Conservation (phyloP, 2,329 filamentous ascomycete species). For the Cladosporium colombiae region DNA sequence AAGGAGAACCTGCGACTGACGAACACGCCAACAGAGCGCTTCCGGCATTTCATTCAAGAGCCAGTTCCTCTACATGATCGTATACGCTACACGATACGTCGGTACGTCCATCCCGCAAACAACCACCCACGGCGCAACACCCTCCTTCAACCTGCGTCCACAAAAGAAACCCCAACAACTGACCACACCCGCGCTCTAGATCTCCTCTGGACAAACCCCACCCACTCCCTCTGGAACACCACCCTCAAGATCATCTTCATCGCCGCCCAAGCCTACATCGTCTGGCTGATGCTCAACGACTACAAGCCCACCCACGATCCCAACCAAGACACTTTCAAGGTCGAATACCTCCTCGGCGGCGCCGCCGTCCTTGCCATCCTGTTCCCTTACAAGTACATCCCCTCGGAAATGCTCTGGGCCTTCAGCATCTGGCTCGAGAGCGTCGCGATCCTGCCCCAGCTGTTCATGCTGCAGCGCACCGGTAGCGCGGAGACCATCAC, state of each 20-base stretch:
- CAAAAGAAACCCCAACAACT: slow-evolving; percentile 16
- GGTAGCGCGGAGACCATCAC: slow-evolving; percentile 99
- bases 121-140: slow-evolving; percentile 1
- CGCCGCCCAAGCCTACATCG: slow-evolving; percentile 82
- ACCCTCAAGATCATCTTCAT: slow-evolving; percentile 97
- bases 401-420: slow-evolving; percentile 86
- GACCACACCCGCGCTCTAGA: slow-evolving; percentile 53
- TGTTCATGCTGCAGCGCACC: slow-evolving; percentile 97
- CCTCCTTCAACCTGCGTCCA: slow-evolving; percentile 24
- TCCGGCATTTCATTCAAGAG: slow-evolving; percentile 99
- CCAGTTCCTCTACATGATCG: slow-evolving; percentile 89
- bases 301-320: slow-evolving; percentile 98
- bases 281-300: slow-evolving; percentile 96
- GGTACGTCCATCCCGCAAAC: slow-evolving; percentile 29
- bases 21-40: slow-evolving; percentile 69
- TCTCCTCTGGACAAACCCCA: slow-evolving; percentile 76
- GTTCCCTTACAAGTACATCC: slow-evolving; percentile 80
- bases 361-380: slow-evolving; percentile 76
- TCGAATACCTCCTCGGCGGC: slow-evolving; percentile 86
- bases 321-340: slow-evolving; percentile 94
- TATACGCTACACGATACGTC: slow-evolving; percentile 92
- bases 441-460: slow-evolving; percentile 92
- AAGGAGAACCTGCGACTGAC: slow-evolving; percentile 3
- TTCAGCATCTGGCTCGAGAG: slow-evolving; percentile 98
- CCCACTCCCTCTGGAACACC: slow-evolving; percentile 74